phyloP scores from a whole-genome alignment of 495 filamentous ascomycete species.

The Aspergillus saccharolyticus region DNA sequence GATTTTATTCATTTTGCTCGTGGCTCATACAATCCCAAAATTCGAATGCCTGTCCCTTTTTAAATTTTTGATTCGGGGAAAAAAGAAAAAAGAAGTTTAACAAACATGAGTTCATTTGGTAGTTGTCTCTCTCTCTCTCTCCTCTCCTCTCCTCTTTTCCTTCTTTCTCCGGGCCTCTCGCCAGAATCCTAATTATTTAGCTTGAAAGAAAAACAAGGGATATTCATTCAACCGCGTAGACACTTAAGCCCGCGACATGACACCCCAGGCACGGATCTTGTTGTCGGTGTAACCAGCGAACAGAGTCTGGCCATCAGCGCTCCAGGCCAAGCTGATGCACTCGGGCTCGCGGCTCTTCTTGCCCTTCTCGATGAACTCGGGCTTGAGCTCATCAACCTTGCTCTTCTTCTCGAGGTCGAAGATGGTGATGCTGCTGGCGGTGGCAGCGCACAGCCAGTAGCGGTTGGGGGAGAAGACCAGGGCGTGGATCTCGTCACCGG shows the following conservation, averaged over 20 bases:
- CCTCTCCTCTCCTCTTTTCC: background rate
- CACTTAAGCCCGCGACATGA: slow-evolving; percentile 66
- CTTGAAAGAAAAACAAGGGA: background rate
- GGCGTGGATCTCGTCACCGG: slow-evolving; percentile 99
- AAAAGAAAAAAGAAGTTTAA: slow-evolving; percentile 18
- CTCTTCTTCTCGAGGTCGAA: slow-evolving; percentile 99
- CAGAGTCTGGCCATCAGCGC: slow-evolving; percentile 95
- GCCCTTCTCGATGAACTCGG: slow-evolving; percentile 90
- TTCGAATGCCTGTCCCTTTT: slow-evolving; percentile 40
- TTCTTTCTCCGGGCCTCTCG: too few species aligned
- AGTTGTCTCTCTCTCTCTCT: slow-evolving; percentile 18
- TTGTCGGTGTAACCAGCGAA: slow-evolving; percentile 99
- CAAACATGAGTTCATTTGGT: slow-evolving; percentile 16
- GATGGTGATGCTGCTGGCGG: slow-evolving; percentile 96
- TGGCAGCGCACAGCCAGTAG: slow-evolving; percentile 99
- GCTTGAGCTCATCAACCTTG: slow-evolving; percentile 99
- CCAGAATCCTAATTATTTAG: background rate
- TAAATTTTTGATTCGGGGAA: slow-evolving; percentile 3
- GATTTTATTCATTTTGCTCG: slow-evolving; percentile 41
- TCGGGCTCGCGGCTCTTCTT: slow-evolving; percentile 99
- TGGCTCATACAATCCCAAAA: slow-evolving; percentile 49
- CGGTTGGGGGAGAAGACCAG: slow-evolving; percentile 99
- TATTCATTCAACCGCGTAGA: too few species aligned
- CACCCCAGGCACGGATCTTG: slow-evolving; percentile 98
- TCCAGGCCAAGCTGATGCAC: slow-evolving; percentile 96